Conservation (phyloP, 805 yeast species). For the Wickerhamiella cacticola region DNA sequence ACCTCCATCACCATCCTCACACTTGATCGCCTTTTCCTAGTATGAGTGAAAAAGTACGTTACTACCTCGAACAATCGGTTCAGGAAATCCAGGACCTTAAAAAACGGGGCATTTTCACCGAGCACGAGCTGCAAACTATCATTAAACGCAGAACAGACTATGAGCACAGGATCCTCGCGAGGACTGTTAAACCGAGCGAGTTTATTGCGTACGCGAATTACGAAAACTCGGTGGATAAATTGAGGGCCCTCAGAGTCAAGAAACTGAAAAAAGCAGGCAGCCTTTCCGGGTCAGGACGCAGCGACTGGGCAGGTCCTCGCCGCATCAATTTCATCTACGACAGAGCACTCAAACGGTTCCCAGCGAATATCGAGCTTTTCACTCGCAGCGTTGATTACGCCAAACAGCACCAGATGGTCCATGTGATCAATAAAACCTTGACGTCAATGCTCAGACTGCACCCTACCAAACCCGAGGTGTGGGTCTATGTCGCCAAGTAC, state of each 20-base stretch:
- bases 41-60: slow-evolving; percentile 47
- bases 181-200: slow-evolving; percentile 71
- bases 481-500: slow-evolving; percentile 91
- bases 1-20: background rate
- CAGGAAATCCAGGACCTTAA: slow-evolving; percentile 87
- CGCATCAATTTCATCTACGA: slow-evolving; percentile 73
- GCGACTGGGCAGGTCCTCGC: slow-evolving; percentile 80
- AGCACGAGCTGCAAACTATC: slow-evolving; percentile 67
- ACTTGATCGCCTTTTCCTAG: background rate
- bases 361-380: slow-evolving; percentile 72
- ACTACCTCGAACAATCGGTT: slow-evolving; percentile 55
- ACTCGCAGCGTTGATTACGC: slow-evolving; percentile 52
- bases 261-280: slow-evolving; percentile 38
- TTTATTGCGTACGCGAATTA: slow-evolving; percentile 67
- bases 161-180: slow-evolving; percentile 75
- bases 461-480: slow-evolving; percentile 79
- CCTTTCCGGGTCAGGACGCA: slow-evolving; percentile 32
- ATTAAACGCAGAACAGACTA: slow-evolving; percentile 93
- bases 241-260: slow-evolving; percentile 57
- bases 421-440: slow-evolving; percentile 43
- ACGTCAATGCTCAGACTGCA: slow-evolving; percentile 70
- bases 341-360: slow-evolving; percentile 68
- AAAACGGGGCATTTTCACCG: slow-evolving; percentile 67
- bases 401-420: slow-evolving; percentile 25
- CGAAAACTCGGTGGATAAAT: slow-evolving; percentile 65